phyloP scores from a whole-genome alignment of 129 eudicot genomes.

The Helianthus annuus region DNA sequence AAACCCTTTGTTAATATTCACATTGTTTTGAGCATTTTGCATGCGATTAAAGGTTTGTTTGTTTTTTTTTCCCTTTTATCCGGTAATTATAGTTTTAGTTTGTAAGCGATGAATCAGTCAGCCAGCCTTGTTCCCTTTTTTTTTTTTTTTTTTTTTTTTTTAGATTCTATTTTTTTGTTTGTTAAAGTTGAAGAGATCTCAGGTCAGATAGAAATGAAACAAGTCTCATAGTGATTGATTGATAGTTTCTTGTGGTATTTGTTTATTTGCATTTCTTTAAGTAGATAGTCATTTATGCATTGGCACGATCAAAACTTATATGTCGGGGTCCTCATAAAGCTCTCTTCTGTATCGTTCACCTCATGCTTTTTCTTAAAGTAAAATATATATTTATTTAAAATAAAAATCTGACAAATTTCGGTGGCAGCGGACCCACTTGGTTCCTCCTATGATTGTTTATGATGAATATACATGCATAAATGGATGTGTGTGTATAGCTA shows the following conservation, averaged over 20 bases:
- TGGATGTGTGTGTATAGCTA: too few species aligned
- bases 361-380: too few species aligned
- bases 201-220: slow-evolving; percentile 21
- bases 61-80: slow-evolving; percentile 6
- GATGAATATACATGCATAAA: too few species aligned
- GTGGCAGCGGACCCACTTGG: too few species aligned
- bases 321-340: too few species aligned
- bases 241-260: slow-evolving; percentile 19
- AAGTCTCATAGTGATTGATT: slow-evolving; percentile 28
- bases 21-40: slow-evolving; percentile 25
- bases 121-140: slow-evolving; percentile 3
- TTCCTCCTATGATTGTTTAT: too few species aligned
- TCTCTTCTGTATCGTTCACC: too few species aligned
- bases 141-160: slow-evolving; percentile 1
- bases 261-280: slow-evolving; percentile 1
- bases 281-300: neutral
- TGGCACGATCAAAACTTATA: too few species aligned
- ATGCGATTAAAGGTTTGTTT: slow-evolving; percentile 25
- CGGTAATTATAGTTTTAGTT: slow-evolving; percentile 29
- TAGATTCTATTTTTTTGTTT: neutral
- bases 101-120: slow-evolving; percentile 27
- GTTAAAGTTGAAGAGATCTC: slow-evolving; percentile 28
- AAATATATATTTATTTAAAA: too few species aligned
- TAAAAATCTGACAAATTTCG: too few species aligned
- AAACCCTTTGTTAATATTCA: slow-evolving; percentile 37